Conservation (phyloP, 2,329 filamentous ascomycete genomes). For the Lasiodiplodia citricola region DNA sequence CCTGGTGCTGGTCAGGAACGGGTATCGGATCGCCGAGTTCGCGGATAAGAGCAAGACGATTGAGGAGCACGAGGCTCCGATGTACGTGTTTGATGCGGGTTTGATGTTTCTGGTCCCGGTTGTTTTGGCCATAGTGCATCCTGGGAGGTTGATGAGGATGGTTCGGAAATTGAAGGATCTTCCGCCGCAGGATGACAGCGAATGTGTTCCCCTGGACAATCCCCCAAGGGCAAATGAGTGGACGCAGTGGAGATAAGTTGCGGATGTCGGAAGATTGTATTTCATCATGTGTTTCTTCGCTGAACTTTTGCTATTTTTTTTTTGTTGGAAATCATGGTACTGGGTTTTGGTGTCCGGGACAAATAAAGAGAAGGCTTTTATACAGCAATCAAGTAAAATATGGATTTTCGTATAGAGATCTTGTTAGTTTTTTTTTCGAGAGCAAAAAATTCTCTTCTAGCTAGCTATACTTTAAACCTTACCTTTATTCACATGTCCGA, state of each 20-base stretch:
- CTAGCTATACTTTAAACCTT: too few relatives aligned
- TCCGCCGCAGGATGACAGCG: background rate
- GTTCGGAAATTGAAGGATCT: background rate
- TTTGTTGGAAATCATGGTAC: too few relatives aligned
- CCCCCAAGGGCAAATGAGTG: background rate
- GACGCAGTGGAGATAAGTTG: background rate
- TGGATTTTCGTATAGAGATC: too few relatives aligned
- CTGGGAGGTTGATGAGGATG: constrained; percentile 34
- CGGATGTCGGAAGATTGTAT: background rate
- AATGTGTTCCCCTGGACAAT: background rate
- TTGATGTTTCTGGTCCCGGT: constrained; percentile 52
- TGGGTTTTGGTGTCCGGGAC: too few relatives aligned
- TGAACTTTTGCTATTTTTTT: background rate
- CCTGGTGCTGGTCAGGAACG: constrained; percentile 55
- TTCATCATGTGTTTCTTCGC: background rate
- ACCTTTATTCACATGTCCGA: too few relatives aligned
- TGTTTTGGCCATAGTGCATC: constrained; percentile 46
- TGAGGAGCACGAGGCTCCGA: constrained; percentile 52
- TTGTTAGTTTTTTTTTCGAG: too few relatives aligned
- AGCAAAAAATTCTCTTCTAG: too few relatives aligned
- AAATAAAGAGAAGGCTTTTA: too few relatives aligned
- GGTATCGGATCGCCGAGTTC: constrained; percentile 58
- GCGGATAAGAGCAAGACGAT: constrained; percentile 48
- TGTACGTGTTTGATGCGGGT: constrained; percentile 55
- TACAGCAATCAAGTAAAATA: too few relatives aligned